Base-by-base conservation (phyloP, 257 asterid genomes). In the Solanum boliviense region DNA sequence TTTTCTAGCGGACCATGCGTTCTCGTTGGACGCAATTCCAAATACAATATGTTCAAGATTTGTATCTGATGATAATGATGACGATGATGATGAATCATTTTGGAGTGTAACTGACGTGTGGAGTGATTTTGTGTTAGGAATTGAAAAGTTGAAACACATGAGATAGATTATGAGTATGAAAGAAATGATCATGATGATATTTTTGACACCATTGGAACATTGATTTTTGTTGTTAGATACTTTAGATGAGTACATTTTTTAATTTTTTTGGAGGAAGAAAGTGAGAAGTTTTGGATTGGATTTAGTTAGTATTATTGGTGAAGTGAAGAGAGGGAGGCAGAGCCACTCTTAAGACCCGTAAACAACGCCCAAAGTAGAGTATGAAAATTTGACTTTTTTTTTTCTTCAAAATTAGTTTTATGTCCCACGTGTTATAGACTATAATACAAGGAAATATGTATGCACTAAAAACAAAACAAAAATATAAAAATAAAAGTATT, bases 41-140 rank as follows among this genome's bases (percentile, higher is more conserved):
- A 96, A 95, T 12, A 96, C 94, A n/a, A 96, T 56, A 41, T 96
- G 97, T 35, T 95, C 91, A 7, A 96, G 92, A 4, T 91, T 89
- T 1, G 95, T 95, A 35, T 90, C 87, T 0, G 95, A 86, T 44
- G 58, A 78, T 39, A 39, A n/a, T 7, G 93, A 16, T 52, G 16
- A 52, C 62, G 62, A 52, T 52, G 62, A 52, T 1, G 52, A 44
- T 1, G 75, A n/a, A 18, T 87, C 78, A 29, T 81, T 48, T 23
- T 82, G 91, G 20, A 79, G 35, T n/a, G 93, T 89, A 70, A 81
- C 84, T 67, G 93, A 89, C 9, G 87, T 70, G 85, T 35, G 84
- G 36, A 73, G 31, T 44, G 70, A 15, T 7, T 90, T 91, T 3
- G 91, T 75, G 12, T 52, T 83, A 0, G 90, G 93, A 56, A 87